These are phyloP conservation scores for Chromera velia DNA, from an alignment of 73 alveolate species.

Conservation along the genomic window DNA sequence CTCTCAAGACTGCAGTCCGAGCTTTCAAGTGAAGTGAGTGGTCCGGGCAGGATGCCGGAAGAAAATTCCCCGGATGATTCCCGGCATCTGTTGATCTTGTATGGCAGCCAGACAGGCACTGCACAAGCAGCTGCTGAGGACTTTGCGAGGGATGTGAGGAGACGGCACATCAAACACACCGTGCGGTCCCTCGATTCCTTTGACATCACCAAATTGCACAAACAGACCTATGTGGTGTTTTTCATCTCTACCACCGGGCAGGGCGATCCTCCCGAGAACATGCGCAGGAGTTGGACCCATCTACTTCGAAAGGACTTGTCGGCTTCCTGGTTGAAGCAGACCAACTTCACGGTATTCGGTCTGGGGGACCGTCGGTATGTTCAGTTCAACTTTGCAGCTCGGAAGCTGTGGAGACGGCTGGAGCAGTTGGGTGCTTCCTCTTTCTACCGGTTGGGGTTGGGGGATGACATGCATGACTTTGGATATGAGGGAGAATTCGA, in stretches of 20 bases:
- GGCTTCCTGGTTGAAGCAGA: background rate
- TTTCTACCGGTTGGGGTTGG: slow-evolving; percentile 27
- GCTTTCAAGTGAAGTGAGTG: no score
- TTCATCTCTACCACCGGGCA: background rate
- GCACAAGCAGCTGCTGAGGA: background rate
- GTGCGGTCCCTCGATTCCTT: background rate
- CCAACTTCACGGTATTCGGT: slow-evolving; percentile 19
- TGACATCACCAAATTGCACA: background rate
- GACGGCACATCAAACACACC: background rate
- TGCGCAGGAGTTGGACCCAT: slow-evolving; percentile 30
- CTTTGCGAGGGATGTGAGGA: background rate
- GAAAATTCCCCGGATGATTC: no score
- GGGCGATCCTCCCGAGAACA: slow-evolving; percentile 44
- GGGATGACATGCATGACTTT: slow-evolving; percentile 43
- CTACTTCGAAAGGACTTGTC: background rate
- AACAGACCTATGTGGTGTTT: background rate
- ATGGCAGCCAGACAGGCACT: background rate
- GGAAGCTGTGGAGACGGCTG: slow-evolving; percentile 25
- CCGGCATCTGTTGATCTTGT: background rate
- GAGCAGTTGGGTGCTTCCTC: slow-evolving; percentile 18
- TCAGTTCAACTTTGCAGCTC: slow-evolving; percentile 39
- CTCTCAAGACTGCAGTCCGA: no score
- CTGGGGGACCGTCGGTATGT: slow-evolving; percentile 35
- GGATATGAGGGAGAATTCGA: slow-evolving; percentile 11
- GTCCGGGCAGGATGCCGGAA: no score